Evolutionary conservation across 345 rosid genomes (phyloP).

Genomic region (Bruguiera gymnorhiza): DNA sequence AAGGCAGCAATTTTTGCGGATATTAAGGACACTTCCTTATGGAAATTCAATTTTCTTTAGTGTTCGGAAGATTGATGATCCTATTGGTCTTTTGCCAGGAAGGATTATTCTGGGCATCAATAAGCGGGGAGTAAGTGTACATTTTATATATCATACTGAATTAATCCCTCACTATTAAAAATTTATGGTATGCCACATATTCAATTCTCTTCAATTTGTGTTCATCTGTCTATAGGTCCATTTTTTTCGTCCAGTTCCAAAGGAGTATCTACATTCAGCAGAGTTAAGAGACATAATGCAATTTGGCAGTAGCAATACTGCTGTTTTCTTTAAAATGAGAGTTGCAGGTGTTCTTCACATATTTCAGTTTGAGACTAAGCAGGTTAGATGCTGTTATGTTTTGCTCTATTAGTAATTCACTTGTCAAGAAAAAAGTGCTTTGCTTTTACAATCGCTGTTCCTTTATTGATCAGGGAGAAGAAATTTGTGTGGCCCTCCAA

Average conservation of each 20-base stretch:
- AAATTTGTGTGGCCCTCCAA: slow-evolving; percentile 96
- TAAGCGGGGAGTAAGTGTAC: slow-evolving; percentile 83
- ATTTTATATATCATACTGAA: background rate
- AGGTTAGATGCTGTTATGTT: slow-evolving; percentile 42
- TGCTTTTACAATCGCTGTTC: background rate
- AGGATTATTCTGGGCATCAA: slow-evolving; percentile 89
- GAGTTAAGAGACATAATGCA: slow-evolving; percentile 98
- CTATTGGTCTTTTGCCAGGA: slow-evolving; percentile 95
- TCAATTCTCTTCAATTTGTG: slow-evolving; percentile 10
- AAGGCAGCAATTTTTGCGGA: slow-evolving; percentile 85
- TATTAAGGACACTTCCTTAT: slow-evolving; percentile 76
- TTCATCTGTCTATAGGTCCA: slow-evolving; percentile 56
- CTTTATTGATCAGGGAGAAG: slow-evolving; percentile 70
- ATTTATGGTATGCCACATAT: background rate
- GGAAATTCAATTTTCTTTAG: slow-evolving; percentile 93
- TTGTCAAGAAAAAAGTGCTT: background rate
- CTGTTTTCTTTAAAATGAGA: slow-evolving; percentile 97
- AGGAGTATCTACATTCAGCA: slow-evolving; percentile 92
- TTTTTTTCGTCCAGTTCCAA: slow-evolving; percentile 97
- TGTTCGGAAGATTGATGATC: slow-evolving; percentile 96
- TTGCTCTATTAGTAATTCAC: background rate
- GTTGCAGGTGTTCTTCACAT: slow-evolving; percentile 99
- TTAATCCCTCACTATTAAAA: background rate
- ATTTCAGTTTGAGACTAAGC: slow-evolving; percentile 96
- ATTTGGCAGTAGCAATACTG: slow-evolving; percentile 97